Percentiles rank a stretch among this genome's conserved stretches.
Conservation (phyloP, 2,329 filamentous ascomycete genomes). For the Xylariaceae sp. region DNA sequence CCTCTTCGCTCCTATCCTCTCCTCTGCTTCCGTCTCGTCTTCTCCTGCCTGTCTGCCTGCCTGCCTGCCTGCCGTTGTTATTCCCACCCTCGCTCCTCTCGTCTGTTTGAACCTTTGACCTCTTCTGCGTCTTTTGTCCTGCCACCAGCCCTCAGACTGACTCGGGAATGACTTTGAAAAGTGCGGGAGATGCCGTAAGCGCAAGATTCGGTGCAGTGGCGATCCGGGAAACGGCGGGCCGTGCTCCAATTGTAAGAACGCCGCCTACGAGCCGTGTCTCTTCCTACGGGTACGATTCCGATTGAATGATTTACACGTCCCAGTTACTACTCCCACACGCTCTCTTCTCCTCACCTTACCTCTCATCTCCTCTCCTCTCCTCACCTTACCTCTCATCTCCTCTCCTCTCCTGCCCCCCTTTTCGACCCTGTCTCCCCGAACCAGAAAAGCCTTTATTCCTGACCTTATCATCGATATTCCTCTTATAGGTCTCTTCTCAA, state of each 20-base stretch:
- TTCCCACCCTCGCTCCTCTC: neutral
- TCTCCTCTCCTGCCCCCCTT: constrained; percentile 11
- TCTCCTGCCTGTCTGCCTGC: neutral
- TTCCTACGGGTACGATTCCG: constrained; percentile 64
- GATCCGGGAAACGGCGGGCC: constrained; percentile 68
- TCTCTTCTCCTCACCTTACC: no score
- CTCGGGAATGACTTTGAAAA: constrained; percentile 42
- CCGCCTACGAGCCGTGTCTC: constrained; percentile 65
- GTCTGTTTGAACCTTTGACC: neutral
- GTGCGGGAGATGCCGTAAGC: constrained; percentile 85
- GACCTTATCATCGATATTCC: neutral
- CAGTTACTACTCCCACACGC: neutral
- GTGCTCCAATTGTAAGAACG: constrained; percentile 77
- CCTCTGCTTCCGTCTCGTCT: constrained; percentile 1
- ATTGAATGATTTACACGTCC: neutral
- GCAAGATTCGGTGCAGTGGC: constrained; percentile 93
- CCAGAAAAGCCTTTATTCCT: neutral
- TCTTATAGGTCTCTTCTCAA: constrained; percentile 34
- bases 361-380: constrained; percentile 1
- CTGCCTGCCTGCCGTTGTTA: no score
- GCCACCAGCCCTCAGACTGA: constrained; percentile 10
- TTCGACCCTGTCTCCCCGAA: neutral
- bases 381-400: neutral
- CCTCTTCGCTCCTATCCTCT: neutral
- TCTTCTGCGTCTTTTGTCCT: neutral